These are phyloP conservation scores for Phragmites australis DNA, from an alignment of 176 grass and related monocot species.

Conservation along the genomic window DNA sequence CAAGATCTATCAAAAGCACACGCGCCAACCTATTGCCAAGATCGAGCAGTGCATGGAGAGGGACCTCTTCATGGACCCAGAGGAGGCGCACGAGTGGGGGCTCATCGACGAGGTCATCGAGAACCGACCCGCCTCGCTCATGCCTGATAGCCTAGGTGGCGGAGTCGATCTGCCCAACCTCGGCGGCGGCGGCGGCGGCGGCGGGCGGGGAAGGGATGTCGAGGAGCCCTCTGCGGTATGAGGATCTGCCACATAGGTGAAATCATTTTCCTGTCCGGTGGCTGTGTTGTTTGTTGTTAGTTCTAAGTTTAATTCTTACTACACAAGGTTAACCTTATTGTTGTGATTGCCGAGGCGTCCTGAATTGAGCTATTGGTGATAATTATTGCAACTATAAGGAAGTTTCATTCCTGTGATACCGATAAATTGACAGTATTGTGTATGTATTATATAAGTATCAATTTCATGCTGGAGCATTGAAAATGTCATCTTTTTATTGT, in stretches of 20 bases:
- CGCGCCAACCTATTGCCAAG: constrained; percentile 46
- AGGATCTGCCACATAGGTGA: constrained; percentile 39
- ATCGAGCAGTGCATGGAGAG: constrained; percentile 89
- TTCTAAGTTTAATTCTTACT: constrained; percentile 36
- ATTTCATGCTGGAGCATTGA: not conserved
- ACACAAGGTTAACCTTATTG: constrained; percentile 45
- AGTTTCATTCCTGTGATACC: constrained; percentile 12
- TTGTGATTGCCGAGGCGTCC: constrained; percentile 13
- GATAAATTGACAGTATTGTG: constrained; percentile 28
- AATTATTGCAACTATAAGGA: constrained; percentile 25
- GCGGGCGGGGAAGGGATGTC: constrained; percentile 43
- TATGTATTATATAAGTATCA: constrained; percentile 22
- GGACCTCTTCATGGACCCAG: constrained; percentile 86
- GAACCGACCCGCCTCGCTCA: constrained; percentile 54
- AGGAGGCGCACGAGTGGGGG: constrained; percentile 82
- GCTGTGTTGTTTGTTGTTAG: constrained; percentile 51
- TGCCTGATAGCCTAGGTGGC: constrained; percentile 47
- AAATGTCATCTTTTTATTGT: not conserved
- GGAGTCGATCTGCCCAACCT: constrained; percentile 31
- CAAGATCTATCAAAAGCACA: constrained; percentile 85
- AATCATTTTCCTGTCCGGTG: constrained; percentile 25
- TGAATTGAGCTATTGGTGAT: constrained; percentile 49
- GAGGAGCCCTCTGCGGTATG: constrained; percentile 64
- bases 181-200: not conserved
- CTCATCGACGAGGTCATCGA: constrained; percentile 93